Evolutionary conservation across 2,329 filamentous ascomycete genomes (phyloP).

Genomic region (Trichoderma asperellum): DNA sequence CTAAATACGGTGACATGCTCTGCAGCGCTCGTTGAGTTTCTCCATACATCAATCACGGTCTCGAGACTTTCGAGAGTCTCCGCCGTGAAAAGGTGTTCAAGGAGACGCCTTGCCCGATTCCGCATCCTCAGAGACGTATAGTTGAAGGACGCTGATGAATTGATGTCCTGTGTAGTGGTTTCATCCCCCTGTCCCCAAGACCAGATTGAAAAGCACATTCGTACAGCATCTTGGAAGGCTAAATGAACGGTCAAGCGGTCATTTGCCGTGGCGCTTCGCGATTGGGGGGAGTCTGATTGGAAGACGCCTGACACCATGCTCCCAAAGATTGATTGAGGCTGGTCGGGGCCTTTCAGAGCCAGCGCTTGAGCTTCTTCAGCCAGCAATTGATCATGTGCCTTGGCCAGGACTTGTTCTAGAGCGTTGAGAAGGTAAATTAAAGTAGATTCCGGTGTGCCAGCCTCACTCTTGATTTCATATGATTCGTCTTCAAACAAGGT

Average conservation of each 20-base stretch:
- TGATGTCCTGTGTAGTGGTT: constrained; percentile 61
- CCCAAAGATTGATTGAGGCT: constrained; percentile 85
- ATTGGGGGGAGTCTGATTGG: constrained; percentile 73
- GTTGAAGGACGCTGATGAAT: constrained; percentile 78
- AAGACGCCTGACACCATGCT: constrained; percentile 95
- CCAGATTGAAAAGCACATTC: constrained; percentile 93
- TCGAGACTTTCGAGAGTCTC: constrained; percentile 94
- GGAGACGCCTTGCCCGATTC: constrained; percentile 81
- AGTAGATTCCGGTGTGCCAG: constrained; percentile 65
- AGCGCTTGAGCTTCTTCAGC: constrained; percentile 73
- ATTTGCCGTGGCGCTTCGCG: constrained; percentile 86
- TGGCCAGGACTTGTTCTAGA: constrained; percentile 85
- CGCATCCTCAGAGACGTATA: constrained; percentile 91
- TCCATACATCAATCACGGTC: constrained; percentile 86
- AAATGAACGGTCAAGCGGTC: constrained; percentile 89
- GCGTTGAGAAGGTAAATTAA: constrained; percentile 89
- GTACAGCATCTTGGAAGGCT: constrained; percentile 95
- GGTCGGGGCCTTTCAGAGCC: constrained; percentile 76
- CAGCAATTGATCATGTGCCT: constrained; percentile 80
- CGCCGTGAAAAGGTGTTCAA: constrained; percentile 91
- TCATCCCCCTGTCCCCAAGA: constrained; percentile 78
- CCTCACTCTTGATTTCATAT: constrained; percentile 33
- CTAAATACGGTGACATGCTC: constrained; percentile 73
- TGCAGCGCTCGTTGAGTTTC: constrained; percentile 51
- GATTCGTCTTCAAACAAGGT: constrained; percentile 57